Percentiles rank a stretch among this genome's conserved stretches.
phyloP scores from a whole-genome alignment of 1,284 basidiomycete species.

The Ustilago tritici region DNA sequence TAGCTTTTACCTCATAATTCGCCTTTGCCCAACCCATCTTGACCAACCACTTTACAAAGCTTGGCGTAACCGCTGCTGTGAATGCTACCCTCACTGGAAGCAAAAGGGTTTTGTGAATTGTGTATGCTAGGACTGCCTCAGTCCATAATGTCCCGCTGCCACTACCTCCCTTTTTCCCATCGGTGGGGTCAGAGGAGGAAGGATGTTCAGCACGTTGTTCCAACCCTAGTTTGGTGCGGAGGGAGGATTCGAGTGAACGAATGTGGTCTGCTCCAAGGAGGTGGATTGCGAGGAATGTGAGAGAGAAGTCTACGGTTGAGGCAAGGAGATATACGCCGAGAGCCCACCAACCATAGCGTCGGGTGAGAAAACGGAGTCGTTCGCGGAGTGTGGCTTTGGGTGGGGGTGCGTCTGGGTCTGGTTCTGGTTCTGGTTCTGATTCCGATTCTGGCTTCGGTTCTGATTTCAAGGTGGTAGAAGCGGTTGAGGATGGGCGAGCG shows the following conservation, averaged over 20 bases:
- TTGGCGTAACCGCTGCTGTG: constrained; percentile 87
- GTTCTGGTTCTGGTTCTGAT: constrained; percentile 6
- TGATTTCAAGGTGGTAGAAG: background rate
- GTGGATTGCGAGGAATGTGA: constrained; percentile 86
- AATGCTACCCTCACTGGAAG: constrained; percentile 89
- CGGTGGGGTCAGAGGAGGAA: background rate
- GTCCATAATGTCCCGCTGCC: constrained; percentile 76
- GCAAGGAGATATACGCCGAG: constrained; percentile 63
- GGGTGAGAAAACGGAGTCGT: constrained; percentile 59
- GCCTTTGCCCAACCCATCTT: constrained; percentile 61
- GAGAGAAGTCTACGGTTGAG: constrained; percentile 62
- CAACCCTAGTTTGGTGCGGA: constrained; percentile 69
- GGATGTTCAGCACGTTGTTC: constrained; percentile 37
- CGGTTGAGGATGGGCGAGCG: background rate
- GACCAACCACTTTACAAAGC: constrained; percentile 74
- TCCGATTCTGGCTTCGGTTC: background rate
- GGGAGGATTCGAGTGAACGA: constrained; percentile 76
- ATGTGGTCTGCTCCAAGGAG: constrained; percentile 91
- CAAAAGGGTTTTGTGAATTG: constrained; percentile 93
- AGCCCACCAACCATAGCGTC: constrained; percentile 69
- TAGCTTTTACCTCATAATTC: constrained; percentile 42
- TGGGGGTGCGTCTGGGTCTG: constrained; percentile 27
- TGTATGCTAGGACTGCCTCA: constrained; percentile 91
- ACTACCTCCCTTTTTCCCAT: background rate
- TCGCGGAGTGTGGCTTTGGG: constrained; percentile 48